Percentiles rank a stretch among this genome's conserved stretches.
Evolutionary conservation across 345 rosid genomes (phyloP).

Genomic region (Brassica nigra): DNA sequence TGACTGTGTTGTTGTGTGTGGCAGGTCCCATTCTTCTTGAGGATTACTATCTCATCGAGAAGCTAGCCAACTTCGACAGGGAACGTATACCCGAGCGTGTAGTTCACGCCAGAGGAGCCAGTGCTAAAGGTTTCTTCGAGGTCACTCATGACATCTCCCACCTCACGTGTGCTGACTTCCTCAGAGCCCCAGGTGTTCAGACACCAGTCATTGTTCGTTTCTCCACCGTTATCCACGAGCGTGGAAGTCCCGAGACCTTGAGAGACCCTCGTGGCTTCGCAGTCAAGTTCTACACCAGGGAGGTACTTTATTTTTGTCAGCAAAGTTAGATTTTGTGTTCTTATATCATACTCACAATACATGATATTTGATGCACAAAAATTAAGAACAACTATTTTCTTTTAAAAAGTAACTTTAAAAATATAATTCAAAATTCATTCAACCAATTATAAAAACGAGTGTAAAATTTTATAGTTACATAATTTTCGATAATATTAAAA

Average conservation of each 20-base stretch:
- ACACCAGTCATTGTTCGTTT: slow-evolving; percentile 87
- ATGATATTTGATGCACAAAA: no score
- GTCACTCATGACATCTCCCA: slow-evolving; percentile 75
- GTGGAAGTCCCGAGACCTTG: slow-evolving; percentile 91
- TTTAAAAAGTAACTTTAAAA: no score
- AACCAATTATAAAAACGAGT: no score
- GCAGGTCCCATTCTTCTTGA: slow-evolving; percentile 90
- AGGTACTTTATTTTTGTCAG: slow-evolving; percentile 38
- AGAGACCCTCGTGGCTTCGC: slow-evolving; percentile 96
- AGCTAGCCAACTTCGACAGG: slow-evolving; percentile 81
- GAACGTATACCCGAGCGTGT: slow-evolving; percentile 93
- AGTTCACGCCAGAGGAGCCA: slow-evolving; percentile 95
- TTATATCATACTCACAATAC: no score
- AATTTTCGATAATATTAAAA: no score
- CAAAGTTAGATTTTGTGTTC: not conserved
- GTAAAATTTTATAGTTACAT: no score
- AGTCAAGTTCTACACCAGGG: slow-evolving; percentile 90
- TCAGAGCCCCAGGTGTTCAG: slow-evolving; percentile 86
- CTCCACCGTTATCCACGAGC: slow-evolving; percentile 93
- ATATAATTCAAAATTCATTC: no score
- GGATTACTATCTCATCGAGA: slow-evolving; percentile 87
- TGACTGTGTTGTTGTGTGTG: not conserved
- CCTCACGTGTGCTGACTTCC: slow-evolving; percentile 86
- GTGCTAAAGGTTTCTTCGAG: slow-evolving; percentile 94
- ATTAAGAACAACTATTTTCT: no score